Percentiles rank a stretch among this genome's conserved stretches.
Conservation (phyloP, 2,329 filamentous ascomycete species). For the Lasiodiplodia theobromae region DNA sequence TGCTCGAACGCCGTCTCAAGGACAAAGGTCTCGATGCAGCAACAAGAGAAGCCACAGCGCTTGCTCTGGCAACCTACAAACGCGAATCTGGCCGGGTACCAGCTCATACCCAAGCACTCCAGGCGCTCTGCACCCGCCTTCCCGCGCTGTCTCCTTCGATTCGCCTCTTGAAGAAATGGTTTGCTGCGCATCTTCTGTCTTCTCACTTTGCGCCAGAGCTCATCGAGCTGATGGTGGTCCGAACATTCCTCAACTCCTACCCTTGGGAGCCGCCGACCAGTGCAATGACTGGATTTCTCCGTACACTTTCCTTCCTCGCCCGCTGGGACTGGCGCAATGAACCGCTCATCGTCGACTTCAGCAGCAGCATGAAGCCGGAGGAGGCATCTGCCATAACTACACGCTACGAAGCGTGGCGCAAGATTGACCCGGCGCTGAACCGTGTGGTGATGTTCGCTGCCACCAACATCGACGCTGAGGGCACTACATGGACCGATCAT, state of each 20-base stretch:
- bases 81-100: slow-evolving; percentile 75
- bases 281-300: slow-evolving; percentile 78
- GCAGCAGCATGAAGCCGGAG: slow-evolving; percentile 61
- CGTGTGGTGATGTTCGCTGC: slow-evolving; percentile 81
- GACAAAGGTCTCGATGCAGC: slow-evolving; percentile 73
- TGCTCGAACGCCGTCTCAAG: slow-evolving; percentile 80
- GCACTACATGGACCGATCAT: slow-evolving; percentile 79
- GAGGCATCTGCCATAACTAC: slow-evolving; percentile 70
- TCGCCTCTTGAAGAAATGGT: slow-evolving; percentile 88
- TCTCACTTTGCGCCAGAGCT: slow-evolving; percentile 80
- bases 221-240: slow-evolving; percentile 81
- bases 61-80: slow-evolving; percentile 73
- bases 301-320: slow-evolving; percentile 79
- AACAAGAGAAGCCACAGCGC: slow-evolving; percentile 71
- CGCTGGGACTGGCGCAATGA: slow-evolving; percentile 92
- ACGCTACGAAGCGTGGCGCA: slow-evolving; percentile 83
- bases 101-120: slow-evolving; percentile 80
- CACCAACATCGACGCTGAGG: slow-evolving; percentile 77
- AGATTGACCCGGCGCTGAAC: slow-evolving; percentile 88
- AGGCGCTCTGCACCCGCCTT: slow-evolving; percentile 80
- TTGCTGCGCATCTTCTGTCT: slow-evolving; percentile 79
- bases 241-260: slow-evolving; percentile 79
- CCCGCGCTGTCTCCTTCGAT: slow-evolving; percentile 82
- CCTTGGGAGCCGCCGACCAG: slow-evolving; percentile 83
- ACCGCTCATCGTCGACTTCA: slow-evolving; percentile 80